These are phyloP conservation scores for Dothidotthia symphoricarpi DNA, from an alignment of 2,329 filamentous ascomycete genomes.

Conservation along the genomic window DNA sequence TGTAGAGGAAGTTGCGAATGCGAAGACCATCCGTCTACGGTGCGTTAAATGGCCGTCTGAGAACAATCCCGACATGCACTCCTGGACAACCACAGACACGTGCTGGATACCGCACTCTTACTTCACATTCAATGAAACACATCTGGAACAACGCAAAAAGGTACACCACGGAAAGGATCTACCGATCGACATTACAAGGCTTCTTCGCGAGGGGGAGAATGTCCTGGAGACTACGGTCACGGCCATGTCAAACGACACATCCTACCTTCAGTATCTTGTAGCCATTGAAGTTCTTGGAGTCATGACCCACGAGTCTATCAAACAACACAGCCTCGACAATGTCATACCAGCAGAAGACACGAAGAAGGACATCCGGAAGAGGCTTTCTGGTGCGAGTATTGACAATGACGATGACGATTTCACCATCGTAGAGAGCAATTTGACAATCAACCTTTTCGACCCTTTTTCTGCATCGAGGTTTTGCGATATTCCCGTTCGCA, in stretches of 20 bases:
- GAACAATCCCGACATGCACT: conserved; percentile 42
- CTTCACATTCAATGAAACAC: conserved; percentile 62
- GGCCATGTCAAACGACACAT: conserved; percentile 31
- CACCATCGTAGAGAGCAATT: conserved; percentile 39
- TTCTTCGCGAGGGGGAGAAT: conserved; percentile 62
- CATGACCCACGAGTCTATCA: conserved; percentile 43
- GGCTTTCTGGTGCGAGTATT: conserved; percentile 39
- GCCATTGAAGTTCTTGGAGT: conserved; percentile 70
- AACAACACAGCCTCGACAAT: conserved; percentile 19
- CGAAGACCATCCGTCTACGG: conserved; percentile 66
- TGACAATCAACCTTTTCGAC: conserved; percentile 49
- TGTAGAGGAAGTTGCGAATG: conserved; percentile 49
- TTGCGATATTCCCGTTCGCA: conserved; percentile 70
- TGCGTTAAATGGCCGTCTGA: conserved; percentile 53
- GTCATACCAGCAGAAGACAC: conserved; percentile 51
- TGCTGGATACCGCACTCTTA: conserved; percentile 69
- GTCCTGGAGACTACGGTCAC: conserved; percentile 51
- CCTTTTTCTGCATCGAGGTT: conserved; percentile 50
- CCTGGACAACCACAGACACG: conserved; percentile 65
- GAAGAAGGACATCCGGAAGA: conserved; percentile 56
- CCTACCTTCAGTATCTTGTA: conserved; percentile 55
- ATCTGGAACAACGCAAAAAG: conserved; percentile 62
- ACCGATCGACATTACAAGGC: conserved; percentile 68
- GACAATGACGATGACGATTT: conserved; percentile 58
- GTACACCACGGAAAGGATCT: conserved; percentile 72